phyloP scores from a whole-genome alignment of 1,284 basidiomycete genomes.

The Boletus semigastroideus region DNA sequence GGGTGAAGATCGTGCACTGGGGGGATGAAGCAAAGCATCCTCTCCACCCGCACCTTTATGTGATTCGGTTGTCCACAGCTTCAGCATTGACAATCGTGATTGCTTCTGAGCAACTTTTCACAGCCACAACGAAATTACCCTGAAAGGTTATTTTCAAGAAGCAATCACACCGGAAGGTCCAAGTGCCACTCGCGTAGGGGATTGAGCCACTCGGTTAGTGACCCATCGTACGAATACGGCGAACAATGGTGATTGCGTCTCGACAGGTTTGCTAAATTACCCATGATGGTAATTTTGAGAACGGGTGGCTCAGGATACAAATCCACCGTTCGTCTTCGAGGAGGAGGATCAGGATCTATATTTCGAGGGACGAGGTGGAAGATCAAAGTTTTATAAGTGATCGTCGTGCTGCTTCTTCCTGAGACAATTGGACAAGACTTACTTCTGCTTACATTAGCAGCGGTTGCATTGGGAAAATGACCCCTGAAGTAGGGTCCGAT shows the following conservation, averaged over 20 bases:
- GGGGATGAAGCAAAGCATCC: not conserved
- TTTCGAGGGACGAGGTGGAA: not conserved
- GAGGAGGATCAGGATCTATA: not conserved
- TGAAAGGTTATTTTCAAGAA: conserved; percentile 12
- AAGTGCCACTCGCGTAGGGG: conserved; percentile 15
- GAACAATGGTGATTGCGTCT: conserved; percentile 24
- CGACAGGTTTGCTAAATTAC: conserved; percentile 24
- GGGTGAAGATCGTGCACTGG: not conserved
- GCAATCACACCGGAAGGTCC: conserved; percentile 21
- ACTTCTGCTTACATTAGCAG: no score
- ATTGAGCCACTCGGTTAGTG: conserved; percentile 14
- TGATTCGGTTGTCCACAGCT: conserved; percentile 2
- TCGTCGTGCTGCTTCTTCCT: no score
- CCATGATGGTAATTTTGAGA: conserved; percentile 9
- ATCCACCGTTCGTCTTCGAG: not conserved
- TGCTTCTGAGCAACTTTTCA: conserved; percentile 24
- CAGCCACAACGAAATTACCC: conserved; percentile 21
- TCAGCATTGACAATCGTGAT: conserved; percentile 18
- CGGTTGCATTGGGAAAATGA: no score
- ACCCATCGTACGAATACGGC: conserved; percentile 12
- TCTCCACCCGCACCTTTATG: conserved; percentile 17
- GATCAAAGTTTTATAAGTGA: no score
- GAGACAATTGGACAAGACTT: no score
- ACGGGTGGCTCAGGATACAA: conserved; percentile 24
- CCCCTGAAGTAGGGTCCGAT: no score